These are phyloP conservation scores for Amphibolis antarctica DNA, from an alignment of 106 monocot species.

Conservation along the genomic window DNA sequence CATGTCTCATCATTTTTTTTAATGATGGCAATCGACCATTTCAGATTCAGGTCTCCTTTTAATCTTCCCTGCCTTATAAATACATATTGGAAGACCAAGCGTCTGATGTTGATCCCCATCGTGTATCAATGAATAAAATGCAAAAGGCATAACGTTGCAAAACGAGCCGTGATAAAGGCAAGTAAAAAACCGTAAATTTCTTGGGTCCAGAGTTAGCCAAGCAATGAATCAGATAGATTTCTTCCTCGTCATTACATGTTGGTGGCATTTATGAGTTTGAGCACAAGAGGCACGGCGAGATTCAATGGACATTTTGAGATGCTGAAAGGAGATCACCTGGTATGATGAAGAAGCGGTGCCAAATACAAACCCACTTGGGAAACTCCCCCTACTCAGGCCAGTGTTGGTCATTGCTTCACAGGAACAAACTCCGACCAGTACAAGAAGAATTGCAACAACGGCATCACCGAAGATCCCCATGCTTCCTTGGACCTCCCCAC, in stretches of 20 bases:
- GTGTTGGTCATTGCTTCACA: neutral
- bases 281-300: neutral
- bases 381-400: slow-evolving; percentile 1
- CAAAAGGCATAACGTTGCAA: too few relatives aligned
- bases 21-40: too few relatives aligned
- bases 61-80: too few relatives aligned
- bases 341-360: slow-evolving; percentile 14
- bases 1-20: too few relatives aligned
- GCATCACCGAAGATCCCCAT: neutral
- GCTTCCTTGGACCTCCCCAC: too few relatives aligned
- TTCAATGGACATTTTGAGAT: neutral
- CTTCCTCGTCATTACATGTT: neutral
- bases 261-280: neutral
- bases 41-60: too few relatives aligned
- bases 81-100: too few relatives aligned
- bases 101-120: too few relatives aligned
- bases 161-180: too few relatives aligned
- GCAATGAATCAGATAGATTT: neutral
- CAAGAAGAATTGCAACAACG: neutral
- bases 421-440: neutral
- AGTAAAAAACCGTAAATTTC: too few relatives aligned
- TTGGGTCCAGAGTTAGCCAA: too few relatives aligned
- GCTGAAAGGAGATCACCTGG: slow-evolving; percentile 1
- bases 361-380: slow-evolving; percentile 14
- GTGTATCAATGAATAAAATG: too few relatives aligned